These are phyloP conservation scores for Fusarium graminum DNA, from an alignment of 2,329 filamentous ascomycete species.

Conservation along the genomic window DNA sequence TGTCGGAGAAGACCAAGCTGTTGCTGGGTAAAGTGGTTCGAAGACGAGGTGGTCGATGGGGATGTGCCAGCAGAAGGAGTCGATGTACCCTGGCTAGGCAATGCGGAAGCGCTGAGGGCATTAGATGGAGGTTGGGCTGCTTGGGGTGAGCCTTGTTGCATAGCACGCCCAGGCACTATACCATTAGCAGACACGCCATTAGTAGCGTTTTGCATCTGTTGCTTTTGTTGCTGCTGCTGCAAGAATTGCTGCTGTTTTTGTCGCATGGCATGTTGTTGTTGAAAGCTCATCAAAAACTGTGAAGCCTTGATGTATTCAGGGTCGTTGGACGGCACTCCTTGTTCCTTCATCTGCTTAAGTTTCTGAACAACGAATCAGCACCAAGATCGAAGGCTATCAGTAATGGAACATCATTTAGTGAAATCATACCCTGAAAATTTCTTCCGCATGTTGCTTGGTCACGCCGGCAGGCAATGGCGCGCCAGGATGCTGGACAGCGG, in stretches of 20 bases:
- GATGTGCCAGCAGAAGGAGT: slow-evolving; percentile 53
- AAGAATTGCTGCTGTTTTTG: slow-evolving; percentile 60
- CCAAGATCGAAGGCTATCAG: slow-evolving; percentile 1
- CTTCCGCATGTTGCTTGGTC: slow-evolving; percentile 82
- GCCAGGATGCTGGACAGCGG: slow-evolving; percentile 75
- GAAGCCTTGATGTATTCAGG: slow-evolving; percentile 89
- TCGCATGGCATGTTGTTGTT: slow-evolving; percentile 72
- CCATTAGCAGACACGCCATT: slow-evolving; percentile 69
- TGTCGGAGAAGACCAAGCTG: slow-evolving; percentile 83
- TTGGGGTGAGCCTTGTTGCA: slow-evolving; percentile 56
- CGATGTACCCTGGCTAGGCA: slow-evolving; percentile 53
- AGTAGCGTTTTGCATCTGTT: slow-evolving; percentile 65
- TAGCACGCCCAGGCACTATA: slow-evolving; percentile 54
- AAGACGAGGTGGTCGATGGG: slow-evolving; percentile 51
- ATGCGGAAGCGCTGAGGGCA: slow-evolving; percentile 56
- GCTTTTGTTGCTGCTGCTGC: slow-evolving; percentile 57
- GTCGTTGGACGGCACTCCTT: slow-evolving; percentile 83
- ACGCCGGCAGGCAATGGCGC: slow-evolving; percentile 74
- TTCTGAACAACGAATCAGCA: slow-evolving; percentile 67
- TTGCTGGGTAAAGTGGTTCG: slow-evolving; percentile 78
- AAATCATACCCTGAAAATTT: slow-evolving; percentile 73
- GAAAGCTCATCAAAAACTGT: slow-evolving; percentile 79
- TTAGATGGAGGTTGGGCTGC: slow-evolving; percentile 51
- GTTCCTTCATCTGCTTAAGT: slow-evolving; percentile 88
- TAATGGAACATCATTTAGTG: slow-evolving; percentile 7